Evolutionary conservation across 805 yeast species (phyloP).

Genomic region (Candida oleophila): DNA sequence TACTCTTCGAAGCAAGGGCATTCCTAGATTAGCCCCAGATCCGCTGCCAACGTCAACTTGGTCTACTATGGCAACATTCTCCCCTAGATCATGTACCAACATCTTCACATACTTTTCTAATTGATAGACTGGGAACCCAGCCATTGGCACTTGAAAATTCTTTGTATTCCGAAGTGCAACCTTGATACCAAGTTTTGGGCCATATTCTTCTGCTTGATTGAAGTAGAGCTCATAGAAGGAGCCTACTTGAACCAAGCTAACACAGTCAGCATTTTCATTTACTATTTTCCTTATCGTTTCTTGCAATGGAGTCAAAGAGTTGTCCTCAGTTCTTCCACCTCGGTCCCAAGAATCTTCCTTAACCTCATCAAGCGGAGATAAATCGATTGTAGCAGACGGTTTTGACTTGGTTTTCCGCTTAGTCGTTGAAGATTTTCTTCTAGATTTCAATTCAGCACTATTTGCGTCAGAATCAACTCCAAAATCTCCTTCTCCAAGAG

Average conservation of each 20-base stretch:
- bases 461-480: too few relatives aligned
- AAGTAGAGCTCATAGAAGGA: conserved; percentile 85
- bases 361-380: background rate
- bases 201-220: conserved; percentile 79
- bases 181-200: conserved; percentile 68
- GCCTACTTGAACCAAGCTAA: conserved; percentile 71
- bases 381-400: background rate
- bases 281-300: conserved; percentile 31
- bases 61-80: conserved; percentile 81
- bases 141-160: conserved; percentile 61
- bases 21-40: conserved; percentile 8
- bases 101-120: conserved; percentile 71
- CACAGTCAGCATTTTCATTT: conserved; percentile 36
- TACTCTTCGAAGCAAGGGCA: conserved; percentile 61
- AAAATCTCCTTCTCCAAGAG: too few relatives aligned
- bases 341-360: conserved; percentile 30
- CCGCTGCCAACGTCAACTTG: conserved; percentile 38
- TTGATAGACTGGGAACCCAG: conserved; percentile 83
- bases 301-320: conserved; percentile 35
- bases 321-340: conserved; percentile 34
- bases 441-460: too few relatives aligned
- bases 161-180: conserved; percentile 56
- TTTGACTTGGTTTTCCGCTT: background rate
- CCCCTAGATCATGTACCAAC: conserved; percentile 66
- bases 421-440: too few relatives aligned